These are phyloP conservation scores for Puccinellia tenuiflora DNA, from an alignment of 176 grass and related monocot genomes.

Conservation along the genomic window DNA sequence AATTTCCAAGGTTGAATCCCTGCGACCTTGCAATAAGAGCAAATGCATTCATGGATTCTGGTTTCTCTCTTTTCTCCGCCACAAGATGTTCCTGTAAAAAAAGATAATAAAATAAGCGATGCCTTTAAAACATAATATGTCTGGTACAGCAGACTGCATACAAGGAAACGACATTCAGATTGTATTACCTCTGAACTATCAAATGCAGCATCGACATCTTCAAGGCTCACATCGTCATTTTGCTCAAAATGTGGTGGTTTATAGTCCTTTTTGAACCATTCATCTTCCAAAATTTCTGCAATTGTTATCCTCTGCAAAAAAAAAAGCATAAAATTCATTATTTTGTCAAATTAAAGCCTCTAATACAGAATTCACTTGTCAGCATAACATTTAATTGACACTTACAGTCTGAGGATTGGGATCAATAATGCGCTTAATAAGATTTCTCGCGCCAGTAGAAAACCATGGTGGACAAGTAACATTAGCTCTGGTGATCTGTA, in stretches of 20 bases:
- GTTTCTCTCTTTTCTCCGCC: constrained; percentile 78
- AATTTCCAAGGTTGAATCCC: constrained; percentile 96
- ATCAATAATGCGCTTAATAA: constrained; percentile 86
- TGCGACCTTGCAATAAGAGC: constrained; percentile 97
- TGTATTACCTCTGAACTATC: constrained; percentile 69
- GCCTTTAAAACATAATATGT: not conserved
- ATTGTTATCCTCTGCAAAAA: constrained; percentile 77
- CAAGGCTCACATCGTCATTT: constrained; percentile 67
- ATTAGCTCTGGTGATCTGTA: constrained; percentile 69
- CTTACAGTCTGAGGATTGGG: constrained; percentile 85
- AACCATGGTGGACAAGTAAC: constrained; percentile 66
- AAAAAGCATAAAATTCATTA: not conserved
- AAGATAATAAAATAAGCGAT: not conserved
- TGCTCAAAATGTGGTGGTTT: constrained; percentile 76
- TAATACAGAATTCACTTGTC: not conserved
- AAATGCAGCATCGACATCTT: constrained; percentile 88
- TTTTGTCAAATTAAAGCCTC: not conserved
- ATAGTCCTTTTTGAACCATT: constrained; percentile 97
- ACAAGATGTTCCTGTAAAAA: constrained; percentile 72
- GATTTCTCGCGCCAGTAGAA: constrained; percentile 64
- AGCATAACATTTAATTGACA: not conserved
- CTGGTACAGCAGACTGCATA: not conserved
- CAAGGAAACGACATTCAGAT: not conserved
- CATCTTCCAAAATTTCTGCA: constrained; percentile 82
- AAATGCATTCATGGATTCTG: constrained; percentile 98